Evolutionary conservation across 2,329 filamentous ascomycete species (phyloP).

Genomic region (Teratosphaeria epicoccoides): DNA sequence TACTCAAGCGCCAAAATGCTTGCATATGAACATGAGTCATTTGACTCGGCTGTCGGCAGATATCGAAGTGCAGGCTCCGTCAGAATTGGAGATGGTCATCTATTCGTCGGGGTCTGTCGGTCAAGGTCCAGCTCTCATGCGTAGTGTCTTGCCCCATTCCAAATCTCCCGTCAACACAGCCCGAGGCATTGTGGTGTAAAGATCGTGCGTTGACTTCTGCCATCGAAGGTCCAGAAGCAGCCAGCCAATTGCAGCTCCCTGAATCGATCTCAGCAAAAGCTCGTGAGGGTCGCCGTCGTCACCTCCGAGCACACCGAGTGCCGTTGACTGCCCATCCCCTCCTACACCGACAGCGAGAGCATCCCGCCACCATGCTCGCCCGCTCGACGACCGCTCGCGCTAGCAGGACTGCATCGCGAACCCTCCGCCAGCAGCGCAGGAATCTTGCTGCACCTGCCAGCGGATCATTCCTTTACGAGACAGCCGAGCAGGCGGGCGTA

Average conservation of each 20-base stretch:
- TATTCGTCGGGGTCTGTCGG: no score
- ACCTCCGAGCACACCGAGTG: background rate
- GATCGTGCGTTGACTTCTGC: background rate
- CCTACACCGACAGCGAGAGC: conserved; percentile 15
- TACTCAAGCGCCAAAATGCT: background rate
- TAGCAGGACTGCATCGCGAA: conserved; percentile 46
- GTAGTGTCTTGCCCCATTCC: no score
- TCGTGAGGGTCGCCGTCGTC: background rate
- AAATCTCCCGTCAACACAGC: no score
- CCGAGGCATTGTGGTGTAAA: background rate
- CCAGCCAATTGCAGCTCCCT: background rate
- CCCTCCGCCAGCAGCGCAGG: conserved; percentile 47
- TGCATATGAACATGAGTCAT: background rate
- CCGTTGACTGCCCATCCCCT: conserved; percentile 13
- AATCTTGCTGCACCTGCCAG: conserved; percentile 58
- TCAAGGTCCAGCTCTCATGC: no score
- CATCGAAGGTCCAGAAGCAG: background rate
- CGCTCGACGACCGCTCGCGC: conserved; percentile 54
- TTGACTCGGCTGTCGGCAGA: background rate
- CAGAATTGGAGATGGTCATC: no score
- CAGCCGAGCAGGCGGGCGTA: conserved; percentile 73
- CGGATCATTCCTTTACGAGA: conserved; percentile 76
- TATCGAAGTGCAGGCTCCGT: no score
- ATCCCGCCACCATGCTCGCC: conserved; percentile 48
- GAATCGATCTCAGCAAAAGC: background rate